phyloP scores from a whole-genome alignment of 805 yeast genomes.

The Ogataea pignaliae region DNA sequence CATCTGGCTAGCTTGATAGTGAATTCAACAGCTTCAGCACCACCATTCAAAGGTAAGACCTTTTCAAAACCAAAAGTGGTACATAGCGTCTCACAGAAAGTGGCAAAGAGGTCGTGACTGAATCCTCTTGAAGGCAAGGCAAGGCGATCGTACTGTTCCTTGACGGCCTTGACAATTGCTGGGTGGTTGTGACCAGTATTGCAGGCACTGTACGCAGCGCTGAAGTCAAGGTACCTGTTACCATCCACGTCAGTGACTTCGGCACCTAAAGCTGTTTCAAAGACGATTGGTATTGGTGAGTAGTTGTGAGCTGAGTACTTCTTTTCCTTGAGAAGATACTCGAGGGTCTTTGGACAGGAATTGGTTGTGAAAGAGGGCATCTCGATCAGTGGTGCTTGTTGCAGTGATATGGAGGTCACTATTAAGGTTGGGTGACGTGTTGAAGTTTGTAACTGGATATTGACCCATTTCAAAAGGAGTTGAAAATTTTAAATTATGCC shows the following conservation, averaged over 20 bases:
- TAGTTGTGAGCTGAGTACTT: constrained; percentile 26
- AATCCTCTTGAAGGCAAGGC: constrained; percentile 29
- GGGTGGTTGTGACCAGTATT: constrained; percentile 29
- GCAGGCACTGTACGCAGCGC: constrained; percentile 25
- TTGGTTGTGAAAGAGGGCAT: constrained; percentile 10
- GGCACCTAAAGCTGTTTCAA: constrained; percentile 18
- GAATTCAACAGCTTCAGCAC: constrained; percentile 34
- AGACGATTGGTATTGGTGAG: constrained; percentile 27
- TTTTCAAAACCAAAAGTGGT: constrained; percentile 23
- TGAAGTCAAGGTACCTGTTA: constrained; percentile 22
- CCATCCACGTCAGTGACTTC: constrained; percentile 25
- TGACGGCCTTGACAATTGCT: constrained; percentile 26
- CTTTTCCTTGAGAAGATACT: constrained; percentile 14
- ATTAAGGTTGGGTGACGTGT: too few relatives aligned
- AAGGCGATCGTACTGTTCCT: constrained; percentile 26
- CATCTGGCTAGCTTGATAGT: constrained; percentile 34
- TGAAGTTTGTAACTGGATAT: too few relatives aligned
- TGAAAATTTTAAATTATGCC: too few relatives aligned
- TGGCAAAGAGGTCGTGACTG: constrained; percentile 20
- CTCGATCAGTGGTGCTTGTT: not conserved
- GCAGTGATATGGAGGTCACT: too few relatives aligned
- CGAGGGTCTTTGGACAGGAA: constrained; percentile 16
- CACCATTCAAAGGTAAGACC: constrained; percentile 30
- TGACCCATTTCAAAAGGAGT: too few relatives aligned
- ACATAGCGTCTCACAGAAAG: constrained; percentile 26